Evolutionary conservation across 179 eudicot species (phyloP), one percentile per base, ranked within the genome.

Genomic region (Sideroxylon spinosum): DNA sequence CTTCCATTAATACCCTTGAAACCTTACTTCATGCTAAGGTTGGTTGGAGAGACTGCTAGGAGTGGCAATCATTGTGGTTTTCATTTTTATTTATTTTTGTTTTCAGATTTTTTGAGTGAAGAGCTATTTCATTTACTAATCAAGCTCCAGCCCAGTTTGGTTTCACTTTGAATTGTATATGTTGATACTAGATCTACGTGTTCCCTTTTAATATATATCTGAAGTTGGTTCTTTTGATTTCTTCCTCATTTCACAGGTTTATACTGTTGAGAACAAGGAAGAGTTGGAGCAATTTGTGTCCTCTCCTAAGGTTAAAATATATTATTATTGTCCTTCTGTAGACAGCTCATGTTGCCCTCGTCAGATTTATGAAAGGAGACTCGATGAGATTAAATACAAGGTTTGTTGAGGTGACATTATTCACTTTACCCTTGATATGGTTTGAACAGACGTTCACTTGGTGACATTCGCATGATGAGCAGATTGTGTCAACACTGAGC

Each of bases 1-100:
- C 91, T 80, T 93, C 99, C 62, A 83, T 95, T 85, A 84, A 78
- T 83, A 85, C 94, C 84, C 99, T 95, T 74, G 96, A 95, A 86
- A 79, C 86, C 68, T 86, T 92, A 82, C 91, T 95, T 81, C 96
- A 85, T 79, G 92, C 99, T 48, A 95, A 95, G 98, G 99, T 95
- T 81, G 59, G 84, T 82, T 80, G 62, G 68, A 20, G 59, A 78
- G 55, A 49, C 57, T 67, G 28, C 25, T 68, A 22, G 59, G 55
- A 19, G 9, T 46, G 68, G 50, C 71, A 28, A 46, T 37, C 3
- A 69, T 19, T 20, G 3, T 77, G 28, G 10, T 3, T 61, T 57
- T 13, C 14, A 46, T 46, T 60, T 28, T 44, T 59, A 13, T 37
- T 37, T 37, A 37, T 37, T 37, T 37, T 37, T 17, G 22, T 68